phyloP scores from a whole-genome alignment of 306 rosid species.

The Ormosia emarginata region DNA sequence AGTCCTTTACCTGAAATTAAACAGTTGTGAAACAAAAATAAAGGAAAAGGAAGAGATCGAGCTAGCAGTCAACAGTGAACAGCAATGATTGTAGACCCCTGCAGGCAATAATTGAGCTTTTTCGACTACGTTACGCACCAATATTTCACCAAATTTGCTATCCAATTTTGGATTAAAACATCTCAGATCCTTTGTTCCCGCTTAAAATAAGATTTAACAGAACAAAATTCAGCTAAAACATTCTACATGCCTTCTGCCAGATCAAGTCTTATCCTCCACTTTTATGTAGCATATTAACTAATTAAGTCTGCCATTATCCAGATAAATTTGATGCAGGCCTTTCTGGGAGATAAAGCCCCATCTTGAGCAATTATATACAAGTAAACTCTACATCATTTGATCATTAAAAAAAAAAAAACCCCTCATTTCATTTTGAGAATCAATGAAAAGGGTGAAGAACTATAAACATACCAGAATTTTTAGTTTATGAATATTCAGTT shows the following conservation, averaged over 20 bases:
- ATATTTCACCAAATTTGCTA: slow-evolving; percentile 38
- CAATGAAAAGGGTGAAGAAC: background rate
- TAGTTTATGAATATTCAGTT: background rate
- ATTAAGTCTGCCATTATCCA: background rate
- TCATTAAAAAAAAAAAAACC: too few species aligned
- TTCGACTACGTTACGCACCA: slow-evolving; percentile 34
- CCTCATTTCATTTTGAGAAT: background rate
- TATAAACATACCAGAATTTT: background rate
- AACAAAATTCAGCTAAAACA: background rate
- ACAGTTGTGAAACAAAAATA: slow-evolving; percentile 9
- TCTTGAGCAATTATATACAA: background rate
- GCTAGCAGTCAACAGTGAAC: slow-evolving; percentile 39
- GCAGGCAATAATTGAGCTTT: slow-evolving; percentile 65
- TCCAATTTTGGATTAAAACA: slow-evolving; percentile 12
- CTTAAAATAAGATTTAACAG: background rate
- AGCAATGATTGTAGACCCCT: slow-evolving; percentile 57
- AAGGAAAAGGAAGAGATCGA: slow-evolving; percentile 19
- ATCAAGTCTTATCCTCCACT: background rate
- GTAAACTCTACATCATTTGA: background rate
- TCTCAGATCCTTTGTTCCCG: background rate
- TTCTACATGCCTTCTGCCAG: background rate
- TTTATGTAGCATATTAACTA: background rate
- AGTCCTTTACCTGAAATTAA: slow-evolving; percentile 22
- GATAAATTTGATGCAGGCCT: background rate
- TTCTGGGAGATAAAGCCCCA: background rate